Evolutionary conservation across 202 grass and related monocot species (phyloP).

Genomic region (Zoysia matrella): DNA sequence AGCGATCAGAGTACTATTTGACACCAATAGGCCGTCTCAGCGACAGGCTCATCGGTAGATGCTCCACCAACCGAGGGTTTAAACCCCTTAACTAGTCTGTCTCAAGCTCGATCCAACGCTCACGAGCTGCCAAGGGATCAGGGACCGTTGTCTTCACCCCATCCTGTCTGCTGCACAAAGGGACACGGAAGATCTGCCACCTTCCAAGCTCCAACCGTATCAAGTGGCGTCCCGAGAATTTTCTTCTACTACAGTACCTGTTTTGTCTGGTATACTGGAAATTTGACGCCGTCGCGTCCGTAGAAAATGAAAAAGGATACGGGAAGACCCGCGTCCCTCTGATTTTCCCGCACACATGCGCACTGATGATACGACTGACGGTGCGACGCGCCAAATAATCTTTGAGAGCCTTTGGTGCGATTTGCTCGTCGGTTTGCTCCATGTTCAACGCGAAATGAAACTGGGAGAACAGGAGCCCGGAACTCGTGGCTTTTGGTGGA

Average conservation of each 20-base stretch:
- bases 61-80: constrained; percentile 36
- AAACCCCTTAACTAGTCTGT: constrained; percentile 37
- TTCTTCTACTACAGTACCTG: constrained; percentile 10
- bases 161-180: constrained; percentile 25
- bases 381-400: not conserved
- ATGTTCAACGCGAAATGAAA: constrained; percentile 20
- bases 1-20: not conserved
- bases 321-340: not conserved
- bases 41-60: constrained; percentile 36
- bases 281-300: not conserved
- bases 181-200: constrained; percentile 39
- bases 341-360: not conserved
- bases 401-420: not conserved
- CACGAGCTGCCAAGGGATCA: not conserved
- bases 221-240: constrained; percentile 11
- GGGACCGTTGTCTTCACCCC: not conserved
- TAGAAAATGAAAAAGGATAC: constrained; percentile 19
- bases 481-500: constrained; percentile 4
- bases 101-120: not conserved
- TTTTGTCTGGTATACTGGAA: constrained; percentile 18
- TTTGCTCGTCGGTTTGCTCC: constrained; percentile 23
- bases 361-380: constrained; percentile 8
- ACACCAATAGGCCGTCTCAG: constrained; percentile 13
- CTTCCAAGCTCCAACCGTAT: constrained; percentile 3
- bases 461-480: not conserved